Conservation (phyloP, 192 early-diverging fungal species). For the Allomyces arbusculus region DNA sequence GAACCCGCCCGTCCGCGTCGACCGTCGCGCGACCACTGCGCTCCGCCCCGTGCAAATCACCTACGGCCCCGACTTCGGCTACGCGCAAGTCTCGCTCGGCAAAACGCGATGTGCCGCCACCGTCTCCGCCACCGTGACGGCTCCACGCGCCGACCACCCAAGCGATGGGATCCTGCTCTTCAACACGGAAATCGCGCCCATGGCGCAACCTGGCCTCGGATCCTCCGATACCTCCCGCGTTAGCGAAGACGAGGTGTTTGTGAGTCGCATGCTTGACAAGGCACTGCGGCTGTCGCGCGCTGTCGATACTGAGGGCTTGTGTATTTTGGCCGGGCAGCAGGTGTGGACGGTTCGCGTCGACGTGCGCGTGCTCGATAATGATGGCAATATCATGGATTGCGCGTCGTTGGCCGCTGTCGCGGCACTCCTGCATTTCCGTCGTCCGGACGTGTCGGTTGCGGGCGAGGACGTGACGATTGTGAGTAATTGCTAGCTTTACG, state of each 20-base stretch:
- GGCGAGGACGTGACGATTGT: constrained; percentile 76
- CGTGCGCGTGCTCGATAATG: constrained; percentile 77
- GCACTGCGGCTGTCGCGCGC: constrained; percentile 61
- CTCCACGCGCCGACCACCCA: constrained; percentile 50
- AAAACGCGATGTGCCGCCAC: constrained; percentile 42
- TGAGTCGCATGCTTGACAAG: constrained; percentile 74
- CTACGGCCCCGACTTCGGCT: constrained; percentile 48
- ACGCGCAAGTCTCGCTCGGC: constrained; percentile 60
- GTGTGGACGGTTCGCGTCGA: constrained; percentile 86
- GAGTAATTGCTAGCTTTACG: constrained; percentile 11
- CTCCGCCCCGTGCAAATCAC: constrained; percentile 39
- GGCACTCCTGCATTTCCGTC: constrained; percentile 69
- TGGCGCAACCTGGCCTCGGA: constrained; percentile 51
- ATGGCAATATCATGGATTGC: constrained; percentile 84
- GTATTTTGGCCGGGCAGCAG: constrained; percentile 76
- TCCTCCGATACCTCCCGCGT: constrained; percentile 29
- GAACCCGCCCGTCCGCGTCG: too few relatives aligned
- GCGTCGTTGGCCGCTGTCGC: constrained; percentile 77
- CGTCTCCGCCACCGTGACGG: constrained; percentile 45
- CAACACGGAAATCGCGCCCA: constrained; percentile 67
- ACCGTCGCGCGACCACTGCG: too few relatives aligned
- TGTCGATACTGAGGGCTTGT: constrained; percentile 89
- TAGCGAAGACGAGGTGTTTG: constrained; percentile 63
- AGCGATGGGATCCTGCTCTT: constrained; percentile 75
- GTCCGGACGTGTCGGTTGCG: constrained; percentile 89